Percentiles rank a stretch among this genome's conserved stretches.
Conservation (phyloP, 164 flowering plant species). For the Amborella trichopoda region DNA sequence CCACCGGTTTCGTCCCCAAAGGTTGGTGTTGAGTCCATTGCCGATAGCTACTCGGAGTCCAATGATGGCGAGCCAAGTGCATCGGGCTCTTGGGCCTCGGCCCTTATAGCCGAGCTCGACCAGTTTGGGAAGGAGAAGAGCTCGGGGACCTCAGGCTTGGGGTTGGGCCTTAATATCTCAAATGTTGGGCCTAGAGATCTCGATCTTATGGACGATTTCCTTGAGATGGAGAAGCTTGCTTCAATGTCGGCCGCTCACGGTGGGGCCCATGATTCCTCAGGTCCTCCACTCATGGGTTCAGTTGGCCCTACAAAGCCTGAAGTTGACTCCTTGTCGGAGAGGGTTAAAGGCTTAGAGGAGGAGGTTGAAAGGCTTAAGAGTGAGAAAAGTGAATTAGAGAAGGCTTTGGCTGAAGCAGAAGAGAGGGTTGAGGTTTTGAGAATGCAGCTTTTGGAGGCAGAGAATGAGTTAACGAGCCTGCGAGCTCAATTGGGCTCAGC, state of each 20-base stretch:
- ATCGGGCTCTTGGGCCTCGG: constrained; percentile 60
- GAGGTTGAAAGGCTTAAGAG: constrained; percentile 26
- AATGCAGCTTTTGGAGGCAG: constrained; percentile 29
- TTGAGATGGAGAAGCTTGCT: constrained; percentile 91
- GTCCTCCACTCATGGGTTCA: too few species aligned
- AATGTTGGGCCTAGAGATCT: constrained; percentile 26
- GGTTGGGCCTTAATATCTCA: constrained; percentile 13
- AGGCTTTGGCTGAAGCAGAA: constrained; percentile 27
- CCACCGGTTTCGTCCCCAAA: constrained; percentile 27
- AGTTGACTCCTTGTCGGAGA: constrained; percentile 24
- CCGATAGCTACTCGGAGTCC: constrained; percentile 60
- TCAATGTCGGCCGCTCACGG: too few species aligned
- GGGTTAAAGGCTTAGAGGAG: constrained; percentile 34
- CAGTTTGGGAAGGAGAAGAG: constrained; percentile 48
- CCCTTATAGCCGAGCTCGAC: constrained; percentile 52
- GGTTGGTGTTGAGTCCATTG: constrained; percentile 41
- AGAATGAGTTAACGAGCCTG: constrained; percentile 34
- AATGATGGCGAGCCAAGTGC: constrained; percentile 26
- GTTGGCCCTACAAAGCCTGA: constrained; percentile 27
- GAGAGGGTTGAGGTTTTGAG: constrained; percentile 21
- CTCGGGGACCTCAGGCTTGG: neutral
- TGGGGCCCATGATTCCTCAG: too few species aligned
- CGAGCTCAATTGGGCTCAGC: constrained; percentile 31
- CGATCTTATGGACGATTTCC: constrained; percentile 89
- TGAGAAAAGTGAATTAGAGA: constrained; percentile 35